Percentiles rank a stretch among this genome's conserved stretches.
phyloP scores from a whole-genome alignment of 2,329 filamentous ascomycete species.

The Ceratocystis smalleyi region DNA sequence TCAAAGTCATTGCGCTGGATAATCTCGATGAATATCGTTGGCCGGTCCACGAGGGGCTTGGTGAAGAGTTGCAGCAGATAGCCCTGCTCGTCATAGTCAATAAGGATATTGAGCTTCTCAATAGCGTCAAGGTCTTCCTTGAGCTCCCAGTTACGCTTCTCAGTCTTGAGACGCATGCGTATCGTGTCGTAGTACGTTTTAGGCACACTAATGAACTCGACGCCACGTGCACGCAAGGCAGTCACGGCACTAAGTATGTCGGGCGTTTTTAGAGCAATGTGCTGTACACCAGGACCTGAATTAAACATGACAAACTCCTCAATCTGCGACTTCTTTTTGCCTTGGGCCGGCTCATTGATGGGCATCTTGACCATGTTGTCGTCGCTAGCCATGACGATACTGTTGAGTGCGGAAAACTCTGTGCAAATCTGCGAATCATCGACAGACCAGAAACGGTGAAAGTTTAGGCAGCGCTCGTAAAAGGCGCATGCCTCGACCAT shows the following conservation, averaged over 20 bases:
- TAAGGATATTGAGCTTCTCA: slow-evolving; percentile 66
- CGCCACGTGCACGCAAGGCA: slow-evolving; percentile 67
- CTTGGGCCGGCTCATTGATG: slow-evolving; percentile 86
- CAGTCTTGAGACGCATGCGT: slow-evolving; percentile 53
- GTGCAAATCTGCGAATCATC: slow-evolving; percentile 88
- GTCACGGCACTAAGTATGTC: slow-evolving; percentile 67
- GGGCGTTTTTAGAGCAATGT: slow-evolving; percentile 70
- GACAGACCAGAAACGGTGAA: slow-evolving; percentile 95
- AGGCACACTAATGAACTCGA: slow-evolving; percentile 86
- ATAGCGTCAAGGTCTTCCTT: slow-evolving; percentile 68
- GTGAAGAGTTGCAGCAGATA: slow-evolving; percentile 67
- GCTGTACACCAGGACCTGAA: slow-evolving; percentile 76
- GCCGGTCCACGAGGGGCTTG: slow-evolving; percentile 83
- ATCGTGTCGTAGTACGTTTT: slow-evolving; percentile 73
- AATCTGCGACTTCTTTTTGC: slow-evolving; percentile 85
- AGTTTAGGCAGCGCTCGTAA: slow-evolving; percentile 78
- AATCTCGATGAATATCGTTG: slow-evolving; percentile 91
- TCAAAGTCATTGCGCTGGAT: slow-evolving; percentile 84
- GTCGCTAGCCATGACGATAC: slow-evolving; percentile 75
- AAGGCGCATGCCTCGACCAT: slow-evolving; percentile 54
- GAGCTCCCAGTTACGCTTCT: slow-evolving; percentile 45
- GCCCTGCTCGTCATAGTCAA: slow-evolving; percentile 87
- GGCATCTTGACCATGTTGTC: slow-evolving; percentile 92
- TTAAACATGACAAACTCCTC: slow-evolving; percentile 90
- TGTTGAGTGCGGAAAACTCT: slow-evolving; percentile 77